Base-by-base conservation (phyloP, 306 rosid species). In the Albizia julibrissin region DNA sequence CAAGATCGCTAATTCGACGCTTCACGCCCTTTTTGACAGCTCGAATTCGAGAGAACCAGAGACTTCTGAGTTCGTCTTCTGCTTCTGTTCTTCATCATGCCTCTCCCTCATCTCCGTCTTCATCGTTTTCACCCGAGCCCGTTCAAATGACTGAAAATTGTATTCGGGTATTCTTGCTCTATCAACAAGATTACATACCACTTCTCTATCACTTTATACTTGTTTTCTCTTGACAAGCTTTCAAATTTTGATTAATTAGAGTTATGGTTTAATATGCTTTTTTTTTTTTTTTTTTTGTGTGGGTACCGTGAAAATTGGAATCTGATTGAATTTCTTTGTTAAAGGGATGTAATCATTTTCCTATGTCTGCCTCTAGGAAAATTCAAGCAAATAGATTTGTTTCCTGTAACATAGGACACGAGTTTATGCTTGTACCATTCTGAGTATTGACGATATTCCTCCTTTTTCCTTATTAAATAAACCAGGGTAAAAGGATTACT, bases 61-160 rank as follows among this genome's bases (percentile, higher is more conserved):
- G 93, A 78, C 90, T 88, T 77, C 89, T 86, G 19, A 79, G 85
- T 78, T 86, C 89, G 44, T 81, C 86, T 76, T 87, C 88, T 50
- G 87, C 91, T 15, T 78, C 86, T 39, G 88, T 84, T 14, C 82
- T 84, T 79, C 85, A 87, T 46, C 89, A 84, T 81, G 34, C 85
- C 76, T 39, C 86, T 74, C 76, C 91, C 40, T 64, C 83, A 14
- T 77, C 87, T 77, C 37, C 67, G 26, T 46, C 77, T 34, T 67
- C 79, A 3, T 86, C 90, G 19, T 46, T 81, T n/a, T 79, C 87
- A 3, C 24, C 29, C 43, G 90, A 89, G 34, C 64, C 85, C 8
- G 79, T 91, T 66, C 82, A 81, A 42, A 85, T 91, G 90, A 85
- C 93, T 14, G 89, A 85, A 14, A 85, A 79, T 58, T 89, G 91